Conservation (phyloP, 805 yeast genomes). For the Sugiyamaella floridensis region DNA sequence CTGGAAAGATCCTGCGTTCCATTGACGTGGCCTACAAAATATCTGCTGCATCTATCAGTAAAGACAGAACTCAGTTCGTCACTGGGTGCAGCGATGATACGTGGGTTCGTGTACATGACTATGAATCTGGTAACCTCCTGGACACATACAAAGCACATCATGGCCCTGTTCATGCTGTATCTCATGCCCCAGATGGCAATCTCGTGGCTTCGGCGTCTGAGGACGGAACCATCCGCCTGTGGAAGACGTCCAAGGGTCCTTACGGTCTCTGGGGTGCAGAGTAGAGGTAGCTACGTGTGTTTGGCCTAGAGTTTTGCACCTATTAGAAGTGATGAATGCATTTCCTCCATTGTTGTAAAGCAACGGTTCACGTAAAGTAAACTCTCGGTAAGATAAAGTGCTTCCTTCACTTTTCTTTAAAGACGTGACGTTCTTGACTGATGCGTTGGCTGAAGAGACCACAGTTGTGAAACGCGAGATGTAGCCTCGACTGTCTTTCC, state of each 20-base stretch:
- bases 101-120: slow-evolving; percentile 29
- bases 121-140: slow-evolving; percentile 72
- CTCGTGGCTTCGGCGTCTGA: slow-evolving; percentile 90
- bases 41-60: slow-evolving; percentile 23
- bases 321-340: no score
- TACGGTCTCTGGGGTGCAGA: slow-evolving; percentile 28
- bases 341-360: no score
- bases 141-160: slow-evolving; percentile 92
- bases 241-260: slow-evolving; percentile 53
- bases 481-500: slow-evolving; percentile 8
- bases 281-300: no score
- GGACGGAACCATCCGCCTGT: slow-evolving; percentile 93
- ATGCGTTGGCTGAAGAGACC: slow-evolving; percentile 19
- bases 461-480: slow-evolving; percentile 12
- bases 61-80: slow-evolving; percentile 17
- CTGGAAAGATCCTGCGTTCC: slow-evolving; percentile 15
- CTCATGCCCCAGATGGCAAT: slow-evolving; percentile 75
- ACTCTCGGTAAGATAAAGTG: no score
- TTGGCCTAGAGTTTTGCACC: no score
- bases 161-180: slow-evolving; percentile 85
- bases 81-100: slow-evolving; percentile 28
- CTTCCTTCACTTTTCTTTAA: not conserved
- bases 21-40: slow-evolving; percentile 22
- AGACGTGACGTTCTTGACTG: not conserved
- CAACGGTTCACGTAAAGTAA: no score